Base-by-base conservation (phyloP, 805 yeast species). In the Candida ortonii region DNA sequence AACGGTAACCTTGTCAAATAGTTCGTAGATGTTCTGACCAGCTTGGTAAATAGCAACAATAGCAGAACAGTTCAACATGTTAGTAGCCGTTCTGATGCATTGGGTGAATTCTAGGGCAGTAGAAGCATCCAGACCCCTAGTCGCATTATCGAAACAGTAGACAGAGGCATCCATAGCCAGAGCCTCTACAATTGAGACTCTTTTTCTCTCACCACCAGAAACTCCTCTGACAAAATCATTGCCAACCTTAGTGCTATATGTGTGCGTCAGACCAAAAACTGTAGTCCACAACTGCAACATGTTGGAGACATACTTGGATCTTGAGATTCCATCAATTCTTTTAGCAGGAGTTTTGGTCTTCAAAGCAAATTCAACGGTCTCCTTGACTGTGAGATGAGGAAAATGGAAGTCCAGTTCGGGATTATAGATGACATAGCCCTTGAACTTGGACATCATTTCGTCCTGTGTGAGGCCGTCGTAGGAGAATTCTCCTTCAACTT, bases 351-450 rank as follows among this genome's bases (percentile, higher is more conserved):
- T 79, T 52, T 80, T 76, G 53, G 80, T 71, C 33, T 76, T 78
- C 34, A 82, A 67, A 3, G 89, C 89, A 55, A 83, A 84, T 40
- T 68, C 66, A 38, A 84, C 62, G 8, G 93, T 84, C 54, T 83
- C 80, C 34, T 78, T 76, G 22, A 83, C 90, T 1, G 87, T 82
- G 44, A 83, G 64, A 45, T 79, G 80, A 8, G 93, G 90, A 63
- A 81, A 80, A 57, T 83, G 93, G 39, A 71, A 72, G 53, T 83
- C 93, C 38, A 78, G 61, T 57, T 74, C 80, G 22, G 78, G 78
- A 47, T 73, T 73, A 53, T 76, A 76, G 27, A 76, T 61, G 30
- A 76, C 59, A 45, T 75, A 84, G 41, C 57, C 68, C 45, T 73
- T 73, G 62, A 67, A 82, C 23, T 64, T 54, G 41, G 67, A 57